A percentile compares a stretch with the other conserved stretches of the same genome.
Evolutionary conservation across 495 filamentous ascomycete genomes (phyloP).

Genomic region (Venustampulla echinocandica): DNA sequence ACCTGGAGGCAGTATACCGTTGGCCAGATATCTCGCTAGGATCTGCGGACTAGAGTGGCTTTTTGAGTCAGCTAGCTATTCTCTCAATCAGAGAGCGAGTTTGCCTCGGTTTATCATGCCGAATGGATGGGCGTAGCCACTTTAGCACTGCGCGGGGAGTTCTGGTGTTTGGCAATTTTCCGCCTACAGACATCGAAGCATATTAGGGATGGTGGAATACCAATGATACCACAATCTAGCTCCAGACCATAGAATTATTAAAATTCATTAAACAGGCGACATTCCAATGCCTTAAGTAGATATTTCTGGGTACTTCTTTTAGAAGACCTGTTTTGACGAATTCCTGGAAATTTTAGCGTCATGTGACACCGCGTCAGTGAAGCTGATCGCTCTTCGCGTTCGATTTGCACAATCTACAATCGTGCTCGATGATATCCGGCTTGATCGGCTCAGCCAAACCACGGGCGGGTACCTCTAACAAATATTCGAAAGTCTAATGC

Average conservation of each 20-base stretch:
- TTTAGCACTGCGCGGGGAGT: slow-evolving; percentile 4
- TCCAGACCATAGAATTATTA: too few relatives aligned
- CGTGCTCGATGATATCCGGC: too few relatives aligned
- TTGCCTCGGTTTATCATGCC: background rate
- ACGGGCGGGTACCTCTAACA: too few relatives aligned
- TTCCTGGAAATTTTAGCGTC: background rate
- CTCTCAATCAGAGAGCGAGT: background rate
- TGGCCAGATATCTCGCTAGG: background rate
- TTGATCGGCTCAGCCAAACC: too few relatives aligned
- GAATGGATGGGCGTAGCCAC: too few relatives aligned
- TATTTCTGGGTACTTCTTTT: too few relatives aligned
- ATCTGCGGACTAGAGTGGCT: background rate
- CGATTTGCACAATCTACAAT: too few relatives aligned
- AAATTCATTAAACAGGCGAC: too few relatives aligned
- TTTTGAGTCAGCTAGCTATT: background rate
- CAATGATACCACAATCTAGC: too few relatives aligned
- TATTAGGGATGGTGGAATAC: background rate
- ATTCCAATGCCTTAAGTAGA: background rate
- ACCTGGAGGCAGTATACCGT: too few relatives aligned
- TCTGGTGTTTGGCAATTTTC: background rate
- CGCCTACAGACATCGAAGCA: background rate
- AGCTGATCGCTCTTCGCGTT: background rate
- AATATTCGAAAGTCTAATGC: too few relatives aligned
- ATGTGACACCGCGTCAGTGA: background rate
- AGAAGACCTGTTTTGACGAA: too few relatives aligned